Conservation (phyloP, 768 basidiomycete species). For the Kwoniella europaea region DNA sequence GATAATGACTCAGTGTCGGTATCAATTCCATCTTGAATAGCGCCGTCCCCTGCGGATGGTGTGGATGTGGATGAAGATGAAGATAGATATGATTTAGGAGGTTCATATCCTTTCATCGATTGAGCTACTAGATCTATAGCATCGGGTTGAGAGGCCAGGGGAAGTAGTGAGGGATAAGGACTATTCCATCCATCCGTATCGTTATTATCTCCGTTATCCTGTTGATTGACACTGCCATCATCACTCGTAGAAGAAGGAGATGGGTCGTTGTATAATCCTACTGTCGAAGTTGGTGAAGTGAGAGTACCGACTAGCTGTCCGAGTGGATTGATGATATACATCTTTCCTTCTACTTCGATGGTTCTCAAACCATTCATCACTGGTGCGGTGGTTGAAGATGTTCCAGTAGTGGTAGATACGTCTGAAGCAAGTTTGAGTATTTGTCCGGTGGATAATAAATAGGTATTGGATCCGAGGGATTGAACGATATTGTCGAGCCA, state of each 20-base stretch:
- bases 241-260: neutral
- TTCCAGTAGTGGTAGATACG: neutral
- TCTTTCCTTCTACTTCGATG: conserved; percentile 13
- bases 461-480: conserved; percentile 14
- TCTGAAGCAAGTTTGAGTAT: conserved; percentile 18
- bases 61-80: neutral
- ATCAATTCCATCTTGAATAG: neutral
- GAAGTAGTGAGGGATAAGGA: neutral
- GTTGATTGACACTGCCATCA: neutral
- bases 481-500: conserved; percentile 12
- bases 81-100: conserved; percentile 4
- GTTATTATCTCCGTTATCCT: neutral
- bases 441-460: conserved; percentile 21
- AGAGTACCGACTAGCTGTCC: conserved; percentile 24
- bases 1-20: neutral
- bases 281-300: conserved; percentile 10
- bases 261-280: conserved; percentile 7
- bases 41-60: neutral
- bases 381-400: neutral
- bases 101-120: conserved; percentile 9
- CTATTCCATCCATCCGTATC: conserved; percentile 7
- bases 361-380: conserved; percentile 4
- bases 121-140: conserved; percentile 17
- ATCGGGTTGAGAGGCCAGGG: conserved; percentile 6
- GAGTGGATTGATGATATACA: conserved; percentile 27